Base-by-base conservation (phyloP, 306 rosid species). In the Cicer chorassanicum region DNA sequence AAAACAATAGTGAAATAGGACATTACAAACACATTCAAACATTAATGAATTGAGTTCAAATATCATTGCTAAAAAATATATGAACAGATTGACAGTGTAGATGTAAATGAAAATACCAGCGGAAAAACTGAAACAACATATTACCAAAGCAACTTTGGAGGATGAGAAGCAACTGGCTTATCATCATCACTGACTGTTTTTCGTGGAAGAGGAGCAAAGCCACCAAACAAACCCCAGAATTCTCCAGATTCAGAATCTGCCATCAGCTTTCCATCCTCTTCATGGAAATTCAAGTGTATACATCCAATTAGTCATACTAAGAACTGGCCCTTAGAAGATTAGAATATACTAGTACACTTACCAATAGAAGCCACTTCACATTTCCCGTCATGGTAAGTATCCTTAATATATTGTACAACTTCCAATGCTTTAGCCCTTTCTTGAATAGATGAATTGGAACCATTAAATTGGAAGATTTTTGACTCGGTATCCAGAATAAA, bases 261-360 rank as follows among this genome's bases (percentile, higher is more conserved):
- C 99, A 95, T 95, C 87, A 95, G 75, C 87, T 81, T 95, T 76
- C 99, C 99, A 81, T 95, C 99, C 96, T 95, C 99, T 95, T 75
- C 75, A 82, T 18, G 61, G 73, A 70, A 73, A 70, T 64, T 65
- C 55, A 89, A 54, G 77, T 49, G 66, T 51, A 75, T 16, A 63
- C 46, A 86, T 82, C 68, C 78, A 84, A 68, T 81, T 78, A 77
- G 45, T 36, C 65, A 73, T 59, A 65, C 67, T 43, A 64, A 76
- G 62, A 59, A 75, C 80, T 79, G 70, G 44, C 29, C 49, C 67
- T 15, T 39, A 48, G 74, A 40, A 70, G 45, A 57, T 29, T 43
- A n/a, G 13, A 78, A 73, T 74, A 43, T 36, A 69, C 53, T 49
- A 42, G 60, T 65, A 75, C 75, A 89, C 99, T 90, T 88, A 90